phyloP scores from a whole-genome alignment of 2,329 filamentous ascomycete species.

The Hypomyces rosellus region DNA sequence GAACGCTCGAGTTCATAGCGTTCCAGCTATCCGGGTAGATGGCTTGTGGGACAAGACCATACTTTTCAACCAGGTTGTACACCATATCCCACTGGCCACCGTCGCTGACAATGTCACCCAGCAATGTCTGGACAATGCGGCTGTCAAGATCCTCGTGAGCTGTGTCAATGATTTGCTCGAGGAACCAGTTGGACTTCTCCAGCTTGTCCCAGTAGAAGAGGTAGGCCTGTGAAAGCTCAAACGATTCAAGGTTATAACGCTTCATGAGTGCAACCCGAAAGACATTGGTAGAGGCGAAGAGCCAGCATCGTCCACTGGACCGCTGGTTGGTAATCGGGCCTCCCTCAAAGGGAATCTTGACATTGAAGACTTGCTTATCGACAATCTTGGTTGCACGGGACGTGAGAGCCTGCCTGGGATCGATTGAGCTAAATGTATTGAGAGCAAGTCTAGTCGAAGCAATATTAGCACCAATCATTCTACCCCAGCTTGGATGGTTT shows the following conservation, averaged over 20 bases:
- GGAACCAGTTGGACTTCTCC: conserved; percentile 85
- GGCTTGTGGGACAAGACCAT: conserved; percentile 76
- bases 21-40: conserved; percentile 81
- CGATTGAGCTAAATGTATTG: conserved; percentile 61
- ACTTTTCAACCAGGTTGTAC: conserved; percentile 77
- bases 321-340: conserved; percentile 80
- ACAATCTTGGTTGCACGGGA: conserved; percentile 56
- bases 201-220: conserved; percentile 94
- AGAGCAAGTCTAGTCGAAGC: conserved; percentile 57
- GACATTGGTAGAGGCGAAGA: conserved; percentile 87
- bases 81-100: conserved; percentile 94
- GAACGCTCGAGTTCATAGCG: conserved; percentile 60
- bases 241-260: conserved; percentile 67
- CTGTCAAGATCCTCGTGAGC: conserved; percentile 63
- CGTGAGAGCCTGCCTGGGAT: conserved; percentile 59
- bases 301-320: conserved; percentile 79
- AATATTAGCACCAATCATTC: not conserved
- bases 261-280: conserved; percentile 87
- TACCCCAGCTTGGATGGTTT: not conserved
- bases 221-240: conserved; percentile 83
- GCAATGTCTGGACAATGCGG: conserved; percentile 63
- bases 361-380: conserved; percentile 76
- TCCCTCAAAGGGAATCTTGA: conserved; percentile 76
- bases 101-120: conserved; percentile 64
- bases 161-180: conserved; percentile 77